phyloP scores from a whole-genome alignment of 2,329 filamentous ascomycete genomes.

The Trichoderma pleuroti region DNA sequence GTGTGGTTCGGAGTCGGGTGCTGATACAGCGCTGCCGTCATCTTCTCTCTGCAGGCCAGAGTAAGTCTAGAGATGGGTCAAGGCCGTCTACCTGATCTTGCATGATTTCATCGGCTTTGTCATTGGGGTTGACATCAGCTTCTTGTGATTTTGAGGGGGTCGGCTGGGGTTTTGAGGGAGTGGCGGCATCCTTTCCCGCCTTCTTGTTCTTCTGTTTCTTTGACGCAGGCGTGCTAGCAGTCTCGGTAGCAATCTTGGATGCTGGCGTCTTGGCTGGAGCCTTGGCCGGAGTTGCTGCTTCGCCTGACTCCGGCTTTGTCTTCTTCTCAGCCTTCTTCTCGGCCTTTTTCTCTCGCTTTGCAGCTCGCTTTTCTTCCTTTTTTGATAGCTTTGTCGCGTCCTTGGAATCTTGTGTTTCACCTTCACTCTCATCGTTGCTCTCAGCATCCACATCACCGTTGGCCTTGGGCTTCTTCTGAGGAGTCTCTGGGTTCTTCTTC shows the following conservation, averaged over 20 bases:
- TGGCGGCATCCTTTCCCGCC: constrained; percentile 22
- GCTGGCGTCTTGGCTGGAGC: constrained; percentile 10
- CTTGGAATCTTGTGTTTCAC: constrained; percentile 25
- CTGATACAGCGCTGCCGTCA: constrained; percentile 44
- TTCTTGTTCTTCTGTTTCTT: constrained; percentile 29
- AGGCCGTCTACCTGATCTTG: background rate
- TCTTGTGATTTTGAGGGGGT: constrained; percentile 21
- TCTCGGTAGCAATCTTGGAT: constrained; percentile 17
- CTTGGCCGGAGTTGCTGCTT: constrained; percentile 14
- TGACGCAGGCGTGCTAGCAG: constrained; percentile 24
- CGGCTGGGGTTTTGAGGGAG: constrained; percentile 22
- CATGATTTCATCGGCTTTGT: background rate
- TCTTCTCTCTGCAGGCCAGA: constrained; percentile 38
- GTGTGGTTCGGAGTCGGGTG: constrained; percentile 48
- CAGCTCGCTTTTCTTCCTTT: constrained; percentile 52
- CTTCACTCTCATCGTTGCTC: constrained; percentile 23
- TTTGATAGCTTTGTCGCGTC: constrained; percentile 49
- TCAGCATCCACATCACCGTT: background rate
- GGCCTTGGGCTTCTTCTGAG: constrained; percentile 54
- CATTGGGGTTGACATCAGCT: background rate
- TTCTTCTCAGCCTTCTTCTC: constrained; percentile 33
- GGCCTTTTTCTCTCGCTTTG: constrained; percentile 44
- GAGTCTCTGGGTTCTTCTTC: constrained; percentile 40
- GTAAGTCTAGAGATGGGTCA: constrained; percentile 27
- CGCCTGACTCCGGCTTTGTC: constrained; percentile 20